Evolutionary conservation across 1,284 basidiomycete species (phyloP).

Genomic region (Fomitopsis betulina): DNA sequence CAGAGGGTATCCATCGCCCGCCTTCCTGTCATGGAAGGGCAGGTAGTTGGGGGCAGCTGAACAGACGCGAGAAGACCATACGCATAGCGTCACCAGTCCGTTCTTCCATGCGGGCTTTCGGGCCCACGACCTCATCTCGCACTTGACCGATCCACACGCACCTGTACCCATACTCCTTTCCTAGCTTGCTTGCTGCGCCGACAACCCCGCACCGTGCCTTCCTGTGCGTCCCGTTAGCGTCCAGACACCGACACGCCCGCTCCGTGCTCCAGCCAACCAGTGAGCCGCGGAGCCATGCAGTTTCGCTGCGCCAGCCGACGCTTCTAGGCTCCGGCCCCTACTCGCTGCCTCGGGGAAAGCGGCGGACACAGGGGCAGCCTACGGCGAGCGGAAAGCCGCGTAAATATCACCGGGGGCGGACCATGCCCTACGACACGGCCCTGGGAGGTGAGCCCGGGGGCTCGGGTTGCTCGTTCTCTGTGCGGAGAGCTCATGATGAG

Average conservation of each 20-base stretch:
- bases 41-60: slow-evolving; percentile 23
- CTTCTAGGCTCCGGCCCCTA: slow-evolving; percentile 36
- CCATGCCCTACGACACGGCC: slow-evolving; percentile 15
- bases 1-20: slow-evolving; percentile 21
- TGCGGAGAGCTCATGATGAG: slow-evolving; percentile 29
- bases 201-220: slow-evolving; percentile 11
- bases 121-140: slow-evolving; percentile 11
- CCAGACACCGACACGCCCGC: slow-evolving; percentile 4
- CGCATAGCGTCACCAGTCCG: slow-evolving; percentile 15
- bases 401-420: slow-evolving; percentile 43
- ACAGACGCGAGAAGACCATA: slow-evolving; percentile 13
- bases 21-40: slow-evolving; percentile 28
- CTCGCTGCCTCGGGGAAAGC: slow-evolving; percentile 23
- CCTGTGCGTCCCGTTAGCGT: slow-evolving; percentile 22
- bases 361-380: slow-evolving; percentile 29
- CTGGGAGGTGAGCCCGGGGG: slow-evolving; percentile 35
- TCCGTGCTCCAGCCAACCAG: slow-evolving; percentile 11
- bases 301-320: slow-evolving; percentile 45
- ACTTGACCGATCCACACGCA: slow-evolving; percentile 13
- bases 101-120: slow-evolving; percentile 15
- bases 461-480: slow-evolving; percentile 32
- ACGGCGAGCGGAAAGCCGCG: slow-evolving; percentile 40
- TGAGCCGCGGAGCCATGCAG: slow-evolving; percentile 39
- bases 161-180: slow-evolving; percentile 13
- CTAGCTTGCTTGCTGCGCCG: slow-evolving; percentile 1